Evolutionary conservation across 352 stramenopile genomes (phyloP), one percentile per base, ranked within the genome.

Genomic region (Phytophthora parvispora): DNA sequence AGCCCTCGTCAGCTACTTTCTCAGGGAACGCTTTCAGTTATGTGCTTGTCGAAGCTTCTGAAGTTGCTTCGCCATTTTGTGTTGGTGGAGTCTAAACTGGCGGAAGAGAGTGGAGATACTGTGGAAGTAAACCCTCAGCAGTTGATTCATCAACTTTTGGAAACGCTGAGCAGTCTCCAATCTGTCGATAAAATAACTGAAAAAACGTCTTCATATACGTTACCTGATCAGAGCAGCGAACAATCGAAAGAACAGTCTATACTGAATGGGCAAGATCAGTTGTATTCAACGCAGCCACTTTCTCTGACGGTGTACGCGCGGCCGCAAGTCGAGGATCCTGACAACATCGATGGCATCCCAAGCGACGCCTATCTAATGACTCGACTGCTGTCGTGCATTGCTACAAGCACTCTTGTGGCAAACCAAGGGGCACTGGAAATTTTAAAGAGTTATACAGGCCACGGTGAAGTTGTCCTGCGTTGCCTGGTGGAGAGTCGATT

Each of bases 51-150:
- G 2, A 91, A 90, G 24, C 57, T 95, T 34, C 68, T 93, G n/a
- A 87, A 91, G 27, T 55, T 95, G 24, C 67, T 95, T 36, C 80
- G 82, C 6, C 86, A 92, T 77, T 92, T 92, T 40, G 74, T 92
- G 22, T 38, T 90, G 27, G 72, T 93, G 2, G 77, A 89, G 51
- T 74, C 64, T 13, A 72, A 78, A 55, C 51, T 79, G 43, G 63
- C 48, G 4, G 72, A 81, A 16, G 64, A 81, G 57, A 75, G 69
- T 29, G 78, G 69, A 29, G 59, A 72, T 43, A 54, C 28, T 12
- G 1, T 66, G 1, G 53, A 72, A 56, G 53, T 29, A 34, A 75
- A 81, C 34, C 45, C 63, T 2, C 64, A 80, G 45, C 52, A 72
- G 13, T 50, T 90, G 20, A 74, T 89, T 72, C 53, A 74, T 42